A percentile compares a stretch with the other conserved stretches of the same genome.
These are phyloP conservation scores for Chlamydomonas asymmetrica DNA, from an alignment of 139 green algal genomes.

Conservation along the genomic window DNA sequence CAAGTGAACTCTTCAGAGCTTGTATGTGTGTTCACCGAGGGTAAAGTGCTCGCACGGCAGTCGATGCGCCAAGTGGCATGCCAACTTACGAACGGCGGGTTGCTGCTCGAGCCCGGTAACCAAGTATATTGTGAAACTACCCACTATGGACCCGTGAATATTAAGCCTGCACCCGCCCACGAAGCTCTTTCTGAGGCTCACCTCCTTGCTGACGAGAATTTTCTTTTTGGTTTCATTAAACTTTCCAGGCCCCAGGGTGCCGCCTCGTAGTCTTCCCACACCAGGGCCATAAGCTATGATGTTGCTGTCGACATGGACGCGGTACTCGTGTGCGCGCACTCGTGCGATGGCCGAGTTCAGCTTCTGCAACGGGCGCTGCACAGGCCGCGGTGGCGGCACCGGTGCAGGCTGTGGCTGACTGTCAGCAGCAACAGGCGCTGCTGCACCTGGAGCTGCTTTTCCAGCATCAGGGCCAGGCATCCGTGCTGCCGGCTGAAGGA, in stretches of 20 bases:
- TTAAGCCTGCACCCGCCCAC: neutral
- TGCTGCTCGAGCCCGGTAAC: too few species aligned
- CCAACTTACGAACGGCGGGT: too few species aligned
- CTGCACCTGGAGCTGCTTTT: too few species aligned
- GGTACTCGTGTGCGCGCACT: slow-evolving; percentile 23
- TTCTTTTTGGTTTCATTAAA: slow-evolving; percentile 16
- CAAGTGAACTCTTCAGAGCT: neutral
- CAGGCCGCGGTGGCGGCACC: too few species aligned
- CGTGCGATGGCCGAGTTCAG: too few species aligned
- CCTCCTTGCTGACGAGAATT: slow-evolving; percentile 17
- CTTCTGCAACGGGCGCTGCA: too few species aligned
- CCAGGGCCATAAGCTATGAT: slow-evolving; percentile 5
- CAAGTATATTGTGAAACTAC: neutral
- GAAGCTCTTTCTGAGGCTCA: neutral
- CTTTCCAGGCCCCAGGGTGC: neutral
- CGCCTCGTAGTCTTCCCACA: too few species aligned
- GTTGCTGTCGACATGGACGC: slow-evolving; percentile 21
- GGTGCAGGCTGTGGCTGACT: too few species aligned
- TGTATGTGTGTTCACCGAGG: neutral
- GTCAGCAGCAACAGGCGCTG: too few species aligned
- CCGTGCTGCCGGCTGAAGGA: too few species aligned
- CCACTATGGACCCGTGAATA: neutral
- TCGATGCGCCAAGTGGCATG: neutral
- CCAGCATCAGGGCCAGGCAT: too few species aligned
- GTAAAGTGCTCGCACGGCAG: neutral